phyloP scores from a whole-genome alignment of 2,329 filamentous ascomycete species.

The Monilinia fructicola region DNA sequence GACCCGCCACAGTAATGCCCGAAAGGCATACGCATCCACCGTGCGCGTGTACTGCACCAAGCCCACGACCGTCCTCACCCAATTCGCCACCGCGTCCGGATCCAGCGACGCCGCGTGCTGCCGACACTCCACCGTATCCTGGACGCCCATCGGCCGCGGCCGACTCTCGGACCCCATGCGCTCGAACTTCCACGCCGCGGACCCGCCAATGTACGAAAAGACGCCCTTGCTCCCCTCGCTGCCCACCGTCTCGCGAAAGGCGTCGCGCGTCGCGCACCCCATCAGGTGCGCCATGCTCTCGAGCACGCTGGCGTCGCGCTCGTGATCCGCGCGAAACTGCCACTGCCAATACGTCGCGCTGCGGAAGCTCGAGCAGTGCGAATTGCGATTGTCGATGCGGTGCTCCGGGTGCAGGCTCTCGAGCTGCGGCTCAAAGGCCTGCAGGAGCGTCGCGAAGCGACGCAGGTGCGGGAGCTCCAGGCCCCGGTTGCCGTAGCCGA shows the following conservation, averaged over 20 bases:
- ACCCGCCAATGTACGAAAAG: neutral
- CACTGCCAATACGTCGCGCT: neutral
- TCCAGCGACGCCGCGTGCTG: slow-evolving; percentile 34
- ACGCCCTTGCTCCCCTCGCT: neutral
- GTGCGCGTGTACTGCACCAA: slow-evolving; percentile 23
- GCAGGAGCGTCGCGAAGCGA: slow-evolving; percentile 36
- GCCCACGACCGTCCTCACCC: slow-evolving; percentile 29
- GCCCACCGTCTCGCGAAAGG: neutral
- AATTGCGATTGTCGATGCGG: neutral
- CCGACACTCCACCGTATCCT: slow-evolving; percentile 35
- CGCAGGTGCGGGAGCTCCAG: slow-evolving; percentile 34
- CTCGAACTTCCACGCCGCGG: neutral
- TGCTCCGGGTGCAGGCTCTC: slow-evolving; percentile 34
- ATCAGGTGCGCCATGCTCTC: neutral
- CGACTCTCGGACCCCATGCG: neutral
- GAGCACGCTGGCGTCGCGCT: neutral
- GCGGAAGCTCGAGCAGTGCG: neutral
- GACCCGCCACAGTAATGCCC: neutral
- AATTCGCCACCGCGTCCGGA: slow-evolving; percentile 23
- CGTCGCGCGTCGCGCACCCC: neutral
- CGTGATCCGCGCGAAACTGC: neutral
- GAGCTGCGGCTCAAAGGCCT: slow-evolving; percentile 38
- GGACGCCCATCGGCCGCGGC: fast-evolving
- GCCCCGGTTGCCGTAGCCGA: slow-evolving; percentile 34
- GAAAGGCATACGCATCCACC: neutral